Evolutionary conservation across 495 filamentous ascomycete genomes (phyloP), one percentile per base, ranked within the genome.

Genomic region (Acidiella bohemica): DNA sequence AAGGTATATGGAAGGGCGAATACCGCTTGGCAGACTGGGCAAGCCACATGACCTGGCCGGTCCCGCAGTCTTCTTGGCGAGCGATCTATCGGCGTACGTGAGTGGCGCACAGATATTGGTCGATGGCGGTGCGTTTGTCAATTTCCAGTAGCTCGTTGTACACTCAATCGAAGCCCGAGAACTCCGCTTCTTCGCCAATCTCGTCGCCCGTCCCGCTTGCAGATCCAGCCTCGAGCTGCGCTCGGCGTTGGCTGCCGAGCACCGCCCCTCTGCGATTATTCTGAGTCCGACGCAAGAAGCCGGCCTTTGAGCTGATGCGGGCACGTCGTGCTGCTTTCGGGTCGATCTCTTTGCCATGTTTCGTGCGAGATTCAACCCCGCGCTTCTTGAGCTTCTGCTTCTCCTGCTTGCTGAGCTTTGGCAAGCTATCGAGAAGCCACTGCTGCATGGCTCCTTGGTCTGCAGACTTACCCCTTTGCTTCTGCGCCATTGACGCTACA

Each of bases 271-370:
- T 78, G 59, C 63, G 73, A 47, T 75, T 83, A 55, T 92, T 73
- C 62, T 88, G 82, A 64, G 76, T 58, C 47, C 71, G 63, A 53
- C 82, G 70, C 55, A 95, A 84, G 66, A 75, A 95, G 8, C 84
- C 81, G 57, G 87, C 92, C 72, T 88, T 92, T 0, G 84, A 93
- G 49, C 82, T 87, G 55, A 97, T 97, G 41, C 76, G 68, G 37
- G 69, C 57, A 19, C 59, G 63, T 7, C 53, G 65, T 10, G 60
- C 66, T n/a, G 58, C 55, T 20, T 56, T 63, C 5, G 60, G 63
- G 26, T 64, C 64, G 35, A 41, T 54, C 32, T 55, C 62, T 17
- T 54, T 46, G 38, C 81, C 69, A 41, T 84, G 69, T 5, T 74
- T 76, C 7, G 39, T 51, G 9, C 48, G 20, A 5, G 48, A 51